Evolutionary conservation across 768 basidiomycete species (phyloP).

Genomic region (Sutorius australiensis): DNA sequence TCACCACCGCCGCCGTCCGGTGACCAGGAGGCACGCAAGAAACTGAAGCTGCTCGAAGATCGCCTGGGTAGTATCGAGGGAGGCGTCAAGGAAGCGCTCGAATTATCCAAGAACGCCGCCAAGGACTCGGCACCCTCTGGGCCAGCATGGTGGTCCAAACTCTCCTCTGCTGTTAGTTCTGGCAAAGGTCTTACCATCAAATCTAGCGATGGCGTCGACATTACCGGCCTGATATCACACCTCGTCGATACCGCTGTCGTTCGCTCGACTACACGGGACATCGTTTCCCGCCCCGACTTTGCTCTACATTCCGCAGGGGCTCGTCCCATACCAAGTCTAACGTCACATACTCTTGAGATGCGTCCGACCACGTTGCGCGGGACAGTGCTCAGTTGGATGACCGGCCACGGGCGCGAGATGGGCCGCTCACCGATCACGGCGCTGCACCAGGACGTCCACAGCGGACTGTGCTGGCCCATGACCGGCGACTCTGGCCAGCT

Average conservation of each 20-base stretch:
- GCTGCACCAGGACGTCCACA: conserved; percentile 78
- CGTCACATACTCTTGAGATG: conserved; percentile 73
- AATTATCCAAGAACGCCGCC: conserved; percentile 49
- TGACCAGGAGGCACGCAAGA: conserved; percentile 57
- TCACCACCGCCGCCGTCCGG: conserved; percentile 21
- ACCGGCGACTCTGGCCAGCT: conserved; percentile 72
- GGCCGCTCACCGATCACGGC: conserved; percentile 85
- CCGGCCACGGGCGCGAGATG: conserved; percentile 56
- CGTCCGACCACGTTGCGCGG: conserved; percentile 47
- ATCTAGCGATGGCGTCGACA: conserved; percentile 69
- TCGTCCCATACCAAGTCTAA: conserved; percentile 75
- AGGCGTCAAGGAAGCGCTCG: conserved; percentile 68
- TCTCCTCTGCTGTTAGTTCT: conserved; percentile 43
- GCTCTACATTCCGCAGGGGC: conserved; percentile 84
- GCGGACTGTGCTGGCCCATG: conserved; percentile 95
- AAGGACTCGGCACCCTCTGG: conserved; percentile 38
- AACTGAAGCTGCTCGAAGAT: conserved; percentile 57
- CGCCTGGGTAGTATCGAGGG: conserved; percentile 59
- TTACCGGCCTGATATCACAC: conserved; percentile 63
- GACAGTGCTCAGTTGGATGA: conserved; percentile 52
- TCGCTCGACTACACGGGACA: conserved; percentile 65
- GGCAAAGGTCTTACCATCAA: conserved; percentile 59
- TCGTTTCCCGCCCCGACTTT: conserved; percentile 77
- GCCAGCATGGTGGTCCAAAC: conserved; percentile 71
- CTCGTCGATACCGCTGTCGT: conserved; percentile 77